phyloP scores from a whole-genome alignment of 2,329 filamentous ascomycete species.

The Xylariaceae sp. region DNA sequence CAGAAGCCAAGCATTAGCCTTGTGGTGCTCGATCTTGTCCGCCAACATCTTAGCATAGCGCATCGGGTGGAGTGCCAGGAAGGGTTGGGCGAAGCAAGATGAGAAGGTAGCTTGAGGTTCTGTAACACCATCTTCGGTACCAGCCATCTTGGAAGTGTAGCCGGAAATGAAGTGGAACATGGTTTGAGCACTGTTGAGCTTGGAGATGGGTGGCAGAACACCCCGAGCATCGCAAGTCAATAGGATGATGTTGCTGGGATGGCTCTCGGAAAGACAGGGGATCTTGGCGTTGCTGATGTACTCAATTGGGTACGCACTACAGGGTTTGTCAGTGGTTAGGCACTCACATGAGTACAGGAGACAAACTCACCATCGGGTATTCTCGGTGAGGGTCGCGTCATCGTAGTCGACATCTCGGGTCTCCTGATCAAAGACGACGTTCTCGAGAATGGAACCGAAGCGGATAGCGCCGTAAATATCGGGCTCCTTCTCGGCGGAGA shows the following conservation, averaged over 20 bases:
- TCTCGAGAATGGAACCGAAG: conserved; percentile 97
- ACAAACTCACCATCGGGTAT: conserved; percentile 76
- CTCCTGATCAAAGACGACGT: conserved; percentile 93
- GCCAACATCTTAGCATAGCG: conserved; percentile 98
- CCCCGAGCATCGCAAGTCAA: conserved; percentile 97
- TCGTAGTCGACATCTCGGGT: conserved; percentile 95
- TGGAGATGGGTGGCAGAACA: conserved; percentile 96
- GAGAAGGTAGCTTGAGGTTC: conserved; percentile 99
- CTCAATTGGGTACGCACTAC: conserved; percentile 92
- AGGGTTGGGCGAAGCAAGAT: conserved; percentile 98
- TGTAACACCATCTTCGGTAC: conserved; percentile 94
- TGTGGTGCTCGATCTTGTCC: conserved; percentile 95
- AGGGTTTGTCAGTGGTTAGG: conserved; percentile 26
- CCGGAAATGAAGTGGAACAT: conserved; percentile 99
- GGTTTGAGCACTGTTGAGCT: conserved; percentile 91
- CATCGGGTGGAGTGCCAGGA: conserved; percentile 99
- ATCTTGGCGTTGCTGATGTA: conserved; percentile 99
- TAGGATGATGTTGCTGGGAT: conserved; percentile 97
- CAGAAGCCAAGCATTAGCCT: conserved; percentile 95
- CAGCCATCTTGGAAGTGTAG: conserved; percentile 99
- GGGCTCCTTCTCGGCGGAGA: conserved; percentile 98
- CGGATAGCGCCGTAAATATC: conserved; percentile 96
- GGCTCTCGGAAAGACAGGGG: conserved; percentile 84
- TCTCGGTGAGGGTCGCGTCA: conserved; percentile 92
- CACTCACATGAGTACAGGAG: not conserved